Evolutionary conservation across 768 basidiomycete species (phyloP).

Genomic region (Rhizopogon vinicolor): DNA sequence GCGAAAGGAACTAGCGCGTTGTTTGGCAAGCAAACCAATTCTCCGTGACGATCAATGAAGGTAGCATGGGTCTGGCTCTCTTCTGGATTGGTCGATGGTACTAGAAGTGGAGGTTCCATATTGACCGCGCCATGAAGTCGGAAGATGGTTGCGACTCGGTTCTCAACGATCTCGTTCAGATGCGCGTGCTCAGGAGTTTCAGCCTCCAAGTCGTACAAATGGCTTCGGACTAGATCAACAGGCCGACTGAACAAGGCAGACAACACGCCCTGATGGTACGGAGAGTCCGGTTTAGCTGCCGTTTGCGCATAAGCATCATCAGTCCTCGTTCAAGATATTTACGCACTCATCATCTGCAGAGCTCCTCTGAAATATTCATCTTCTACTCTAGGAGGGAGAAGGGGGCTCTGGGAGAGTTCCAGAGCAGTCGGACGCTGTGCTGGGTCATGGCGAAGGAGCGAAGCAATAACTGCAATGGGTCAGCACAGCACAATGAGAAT

Average conservation of each 20-base stretch:
- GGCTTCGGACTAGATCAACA: constrained; percentile 56
- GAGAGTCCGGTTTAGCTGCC: constrained; percentile 69
- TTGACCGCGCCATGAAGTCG: constrained; percentile 88
- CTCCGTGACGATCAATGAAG: constrained; percentile 78
- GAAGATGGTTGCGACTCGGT: constrained; percentile 73
- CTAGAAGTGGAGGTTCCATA: constrained; percentile 79
- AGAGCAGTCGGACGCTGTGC: constrained; percentile 71
- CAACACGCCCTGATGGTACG: constrained; percentile 75
- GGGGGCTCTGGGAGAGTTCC: constrained; percentile 75
- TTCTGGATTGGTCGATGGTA: constrained; percentile 61
- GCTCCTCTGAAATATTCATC: constrained; percentile 86
- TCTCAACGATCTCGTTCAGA: constrained; percentile 71
- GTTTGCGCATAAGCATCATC: neutral
- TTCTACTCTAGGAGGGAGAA: constrained; percentile 74
- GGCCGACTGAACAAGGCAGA: constrained; percentile 75
- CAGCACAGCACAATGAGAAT: neutral
- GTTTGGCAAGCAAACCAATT: constrained; percentile 68
- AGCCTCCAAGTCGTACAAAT: constrained; percentile 70
- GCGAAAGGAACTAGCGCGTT: constrained; percentile 76
- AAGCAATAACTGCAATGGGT: constrained; percentile 59
- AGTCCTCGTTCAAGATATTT: constrained; percentile 35
- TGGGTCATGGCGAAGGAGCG: constrained; percentile 80
- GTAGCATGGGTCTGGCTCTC: constrained; percentile 64
- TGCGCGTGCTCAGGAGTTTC: constrained; percentile 67
- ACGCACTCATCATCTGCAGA: constrained; percentile 51